These are phyloP conservation scores for Puccinia hordei DNA, from an alignment of 1,284 basidiomycete species.

Conservation along the genomic window DNA sequence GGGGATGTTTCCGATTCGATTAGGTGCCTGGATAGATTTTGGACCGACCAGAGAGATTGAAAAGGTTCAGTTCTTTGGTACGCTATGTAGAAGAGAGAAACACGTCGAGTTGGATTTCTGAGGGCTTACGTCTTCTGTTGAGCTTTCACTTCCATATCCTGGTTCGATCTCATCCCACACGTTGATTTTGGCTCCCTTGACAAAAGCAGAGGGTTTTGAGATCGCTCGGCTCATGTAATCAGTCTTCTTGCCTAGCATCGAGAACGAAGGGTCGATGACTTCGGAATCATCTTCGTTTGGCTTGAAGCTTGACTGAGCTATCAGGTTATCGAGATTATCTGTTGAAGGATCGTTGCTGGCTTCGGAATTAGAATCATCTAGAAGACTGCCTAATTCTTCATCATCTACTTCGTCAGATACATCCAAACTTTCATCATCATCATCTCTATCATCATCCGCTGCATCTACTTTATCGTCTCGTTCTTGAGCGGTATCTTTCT, in stretches of 20 bases:
- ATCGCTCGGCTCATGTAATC: constrained; percentile 59
- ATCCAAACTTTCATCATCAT: constrained; percentile 28
- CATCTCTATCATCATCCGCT: constrained; percentile 18
- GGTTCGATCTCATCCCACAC: constrained; percentile 89
- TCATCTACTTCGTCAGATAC: constrained; percentile 46
- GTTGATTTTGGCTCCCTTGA: constrained; percentile 83
- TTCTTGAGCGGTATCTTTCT: constrained; percentile 24
- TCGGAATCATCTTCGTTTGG: constrained; percentile 61
- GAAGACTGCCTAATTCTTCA: constrained; percentile 43
- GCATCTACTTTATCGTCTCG: constrained; percentile 51
- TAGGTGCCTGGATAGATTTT: constrained; percentile 69
- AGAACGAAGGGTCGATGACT: constrained; percentile 68
- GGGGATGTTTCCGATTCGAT: constrained; percentile 91
- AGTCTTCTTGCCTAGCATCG: constrained; percentile 51
- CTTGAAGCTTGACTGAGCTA: constrained; percentile 58
- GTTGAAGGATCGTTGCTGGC: constrained; percentile 2
- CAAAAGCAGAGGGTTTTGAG: constrained; percentile 67
- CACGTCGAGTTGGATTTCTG: constrained; percentile 40
- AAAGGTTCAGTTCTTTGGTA: neutral
- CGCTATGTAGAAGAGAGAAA: constrained; percentile 4
- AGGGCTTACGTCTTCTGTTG: constrained; percentile 83
- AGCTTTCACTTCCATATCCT: constrained; percentile 93
- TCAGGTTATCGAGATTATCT: constrained; percentile 50
- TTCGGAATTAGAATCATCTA: constrained; percentile 31
- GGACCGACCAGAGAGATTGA: neutral